These are phyloP conservation scores for Lathyrus sativus DNA, from an alignment of 306 rosid genomes.

Conservation along the genomic window DNA sequence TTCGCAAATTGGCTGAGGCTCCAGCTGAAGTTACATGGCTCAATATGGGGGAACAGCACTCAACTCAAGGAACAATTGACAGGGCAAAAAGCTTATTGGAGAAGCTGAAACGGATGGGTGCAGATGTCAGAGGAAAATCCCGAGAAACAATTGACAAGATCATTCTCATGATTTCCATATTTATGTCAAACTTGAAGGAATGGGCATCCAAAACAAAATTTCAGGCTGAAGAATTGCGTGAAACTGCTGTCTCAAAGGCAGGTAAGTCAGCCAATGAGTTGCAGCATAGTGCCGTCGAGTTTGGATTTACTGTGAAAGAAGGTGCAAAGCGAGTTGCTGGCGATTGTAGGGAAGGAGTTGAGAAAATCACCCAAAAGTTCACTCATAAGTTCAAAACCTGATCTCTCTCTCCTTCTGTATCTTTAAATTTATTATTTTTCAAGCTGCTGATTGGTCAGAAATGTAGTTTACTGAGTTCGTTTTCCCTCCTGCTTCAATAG, in stretches of 20 bases:
- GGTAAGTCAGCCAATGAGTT: constrained; percentile 57
- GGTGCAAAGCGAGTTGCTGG: constrained; percentile 77
- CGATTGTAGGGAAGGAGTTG: constrained; percentile 92
- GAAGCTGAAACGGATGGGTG: constrained; percentile 69
- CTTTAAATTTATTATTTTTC: constrained; percentile 1
- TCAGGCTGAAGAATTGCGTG: constrained; percentile 58
- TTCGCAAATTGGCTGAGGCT: constrained; percentile 80
- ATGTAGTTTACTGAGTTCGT: constrained; percentile 30
- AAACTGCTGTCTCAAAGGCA: constrained; percentile 54
- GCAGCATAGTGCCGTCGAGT: constrained; percentile 64
- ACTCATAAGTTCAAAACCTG: constrained; percentile 83
- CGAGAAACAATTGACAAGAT: constrained; percentile 59
- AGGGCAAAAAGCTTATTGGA: constrained; percentile 71
- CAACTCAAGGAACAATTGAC: constrained; percentile 64
- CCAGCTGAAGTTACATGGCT: constrained; percentile 79
- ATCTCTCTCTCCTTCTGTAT: constrained; percentile 25
- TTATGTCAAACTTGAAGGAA: constrained; percentile 62
- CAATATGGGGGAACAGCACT: constrained; percentile 63
- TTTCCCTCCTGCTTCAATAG: constrained; percentile 17
- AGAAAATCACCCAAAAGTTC: constrained; percentile 82
- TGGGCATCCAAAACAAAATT: constrained; percentile 59
- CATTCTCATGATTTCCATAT: constrained; percentile 54
- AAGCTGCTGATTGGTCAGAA: constrained; percentile 32
- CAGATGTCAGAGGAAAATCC: constrained; percentile 64
- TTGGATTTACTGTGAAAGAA: constrained; percentile 60